Percentiles rank a stretch among this genome's conserved stretches.
These are phyloP conservation scores for Millerago galiae DNA, from an alignment of 805 yeast genomes.

Conservation along the genomic window DNA sequence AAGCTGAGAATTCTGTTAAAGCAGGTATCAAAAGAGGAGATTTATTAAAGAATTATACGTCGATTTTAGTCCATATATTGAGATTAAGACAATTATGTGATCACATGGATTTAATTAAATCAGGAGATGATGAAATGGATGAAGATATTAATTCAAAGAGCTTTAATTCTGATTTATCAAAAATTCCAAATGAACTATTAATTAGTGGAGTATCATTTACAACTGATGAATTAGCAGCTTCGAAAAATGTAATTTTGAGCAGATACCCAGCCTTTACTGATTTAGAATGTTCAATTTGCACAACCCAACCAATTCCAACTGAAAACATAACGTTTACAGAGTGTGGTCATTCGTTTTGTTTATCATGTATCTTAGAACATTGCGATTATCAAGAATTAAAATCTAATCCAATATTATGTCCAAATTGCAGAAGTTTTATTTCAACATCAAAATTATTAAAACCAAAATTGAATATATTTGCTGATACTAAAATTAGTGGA, in stretches of 20 bases:
- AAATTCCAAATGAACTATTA: slow-evolving; percentile 18
- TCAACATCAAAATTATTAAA: slow-evolving; percentile 38
- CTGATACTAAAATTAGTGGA: slow-evolving; percentile 21
- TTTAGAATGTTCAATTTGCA: slow-evolving; percentile 82
- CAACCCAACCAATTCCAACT: slow-evolving; percentile 53
- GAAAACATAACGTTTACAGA: slow-evolving; percentile 55
- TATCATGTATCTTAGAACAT: slow-evolving; percentile 66
- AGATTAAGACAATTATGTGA: slow-evolving; percentile 86
- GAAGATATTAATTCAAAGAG: slow-evolving; percentile 30
- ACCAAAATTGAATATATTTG: slow-evolving; percentile 13
- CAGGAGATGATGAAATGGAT: slow-evolving; percentile 45
- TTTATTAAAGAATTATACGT: slow-evolving; percentile 64
- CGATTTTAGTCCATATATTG: slow-evolving; percentile 75
- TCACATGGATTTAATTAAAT: slow-evolving; percentile 61
- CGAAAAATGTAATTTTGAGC: slow-evolving; percentile 24
- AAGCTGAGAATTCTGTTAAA: slow-evolving; percentile 57
- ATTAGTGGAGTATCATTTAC: slow-evolving; percentile 5
- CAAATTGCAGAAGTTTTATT: slow-evolving; percentile 62
- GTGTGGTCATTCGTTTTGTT: slow-evolving; percentile 80
- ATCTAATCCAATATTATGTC: slow-evolving; percentile 52
- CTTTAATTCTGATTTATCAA: slow-evolving; percentile 3
- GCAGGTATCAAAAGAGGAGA: slow-evolving; percentile 60
- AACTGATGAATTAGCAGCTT: slow-evolving; percentile 10
- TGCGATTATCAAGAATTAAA: slow-evolving; percentile 56
- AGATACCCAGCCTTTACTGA: slow-evolving; percentile 31